These are phyloP conservation scores for Amaranthus tricolor DNA, from an alignment of 179 eudicot species.

Conservation along the genomic window DNA sequence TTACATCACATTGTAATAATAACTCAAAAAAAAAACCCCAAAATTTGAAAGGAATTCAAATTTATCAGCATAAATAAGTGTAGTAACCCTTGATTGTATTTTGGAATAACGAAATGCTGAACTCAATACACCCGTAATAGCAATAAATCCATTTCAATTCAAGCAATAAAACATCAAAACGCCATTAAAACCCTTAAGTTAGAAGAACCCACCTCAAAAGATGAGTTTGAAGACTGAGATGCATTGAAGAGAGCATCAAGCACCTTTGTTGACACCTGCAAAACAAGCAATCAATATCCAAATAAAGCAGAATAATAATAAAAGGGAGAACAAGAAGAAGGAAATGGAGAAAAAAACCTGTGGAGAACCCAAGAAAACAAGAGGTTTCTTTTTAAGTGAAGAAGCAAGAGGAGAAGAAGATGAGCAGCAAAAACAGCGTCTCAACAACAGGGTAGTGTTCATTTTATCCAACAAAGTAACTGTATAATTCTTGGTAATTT, in stretches of 20 bases:
- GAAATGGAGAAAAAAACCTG: constrained; percentile 38
- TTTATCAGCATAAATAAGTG: no score
- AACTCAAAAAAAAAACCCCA: no score
- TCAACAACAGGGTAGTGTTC: constrained; percentile 43
- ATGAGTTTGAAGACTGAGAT: constrained; percentile 54
- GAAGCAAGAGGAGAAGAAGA: constrained; percentile 22
- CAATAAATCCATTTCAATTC: not conserved
- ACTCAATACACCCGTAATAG: no score
- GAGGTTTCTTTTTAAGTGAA: constrained; percentile 50
- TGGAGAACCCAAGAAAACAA: constrained; percentile 89
- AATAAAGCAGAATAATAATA: not conserved
- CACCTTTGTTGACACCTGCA: constrained; percentile 68
- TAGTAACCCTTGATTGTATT: no score
- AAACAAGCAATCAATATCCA: constrained; percentile 10
- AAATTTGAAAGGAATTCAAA: no score
- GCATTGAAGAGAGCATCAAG: constrained; percentile 79
- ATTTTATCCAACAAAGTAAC: not conserved
- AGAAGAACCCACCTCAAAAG: constrained; percentile 54
- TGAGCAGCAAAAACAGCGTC: constrained; percentile 55
- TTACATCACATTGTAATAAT: no score
- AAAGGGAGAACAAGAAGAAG: not conserved
- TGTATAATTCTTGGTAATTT: no score
- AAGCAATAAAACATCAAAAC: not conserved
- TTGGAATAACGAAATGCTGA: no score
- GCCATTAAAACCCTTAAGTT: no score